Evolutionary conservation across 805 yeast species (phyloP), one percentile per base, ranked within the genome.

Genomic region (Lipomyces chichibuensis): DNA sequence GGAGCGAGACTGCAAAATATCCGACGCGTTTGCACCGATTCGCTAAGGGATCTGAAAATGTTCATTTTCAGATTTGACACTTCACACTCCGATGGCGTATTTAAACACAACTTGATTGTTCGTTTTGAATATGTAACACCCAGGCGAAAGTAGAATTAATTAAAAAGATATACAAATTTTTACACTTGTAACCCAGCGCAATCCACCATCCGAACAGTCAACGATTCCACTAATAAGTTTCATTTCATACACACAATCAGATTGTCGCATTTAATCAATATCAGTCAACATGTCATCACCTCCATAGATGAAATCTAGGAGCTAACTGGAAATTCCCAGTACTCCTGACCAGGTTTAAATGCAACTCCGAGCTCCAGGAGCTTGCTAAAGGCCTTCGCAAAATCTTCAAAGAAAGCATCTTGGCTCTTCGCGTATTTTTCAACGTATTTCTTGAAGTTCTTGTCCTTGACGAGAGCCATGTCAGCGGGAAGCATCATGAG

Each of bases 401-500:
- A 92, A 74, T 89, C 89, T 57, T 78, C 78, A 74, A 85, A 86
- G 80, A 88, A 91, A 32, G 76, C 73, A n/a, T 82, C 84, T 75
- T 87, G 84, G 76, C 90, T 88, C 46, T 81, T 80, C 35, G 96
- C 92, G 77, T 87, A 91, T 64, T 79, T 78, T 71, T 86, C 83
- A 14, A 88, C 92, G 84, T 87, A 86, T 65, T 79, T 77, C 69
- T 79, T 79, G 77, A 87, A 91, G 61, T 77, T 80, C 8, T 85
- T 83, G 78, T 89, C 92, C 73, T 67, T 67, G 59, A 85, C 75
- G 57, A 89, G 79, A 23, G 90, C 87, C 83, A 87, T 83, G 75
- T 91, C 97, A 8, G 96, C 87, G 46, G 91, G 92, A 63, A 91
- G 79, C 97, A 91, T 91, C 96, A 91, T 91, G 72, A 89, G 83